Evolutionary conservation across 176 grass and related monocot species (phyloP).

Genomic region (Panicum miliaceum): DNA sequence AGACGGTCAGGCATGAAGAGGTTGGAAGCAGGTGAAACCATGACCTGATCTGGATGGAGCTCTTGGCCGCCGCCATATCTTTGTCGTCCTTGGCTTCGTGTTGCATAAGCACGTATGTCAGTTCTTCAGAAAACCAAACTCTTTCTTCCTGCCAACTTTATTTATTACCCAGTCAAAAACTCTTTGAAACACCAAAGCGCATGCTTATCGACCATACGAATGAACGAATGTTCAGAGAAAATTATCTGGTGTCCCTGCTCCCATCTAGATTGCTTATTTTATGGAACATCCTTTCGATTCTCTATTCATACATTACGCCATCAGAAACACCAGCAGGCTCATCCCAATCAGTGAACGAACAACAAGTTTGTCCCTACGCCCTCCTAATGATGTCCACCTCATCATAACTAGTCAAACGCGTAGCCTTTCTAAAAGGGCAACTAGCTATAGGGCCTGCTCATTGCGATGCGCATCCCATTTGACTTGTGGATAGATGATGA

Average conservation of each 20-base stretch:
- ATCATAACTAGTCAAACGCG: constrained; percentile 44
- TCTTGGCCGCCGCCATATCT: background rate
- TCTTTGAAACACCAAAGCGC: background rate
- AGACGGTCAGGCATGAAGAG: background rate
- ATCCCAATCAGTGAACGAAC: constrained; percentile 21
- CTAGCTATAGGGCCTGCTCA: constrained; percentile 29
- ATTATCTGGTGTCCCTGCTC: constrained; percentile 21
- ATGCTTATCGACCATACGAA: background rate
- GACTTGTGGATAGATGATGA: constrained; percentile 25
- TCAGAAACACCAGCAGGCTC: background rate
- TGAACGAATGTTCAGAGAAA: constrained; percentile 34
- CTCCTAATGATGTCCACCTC: constrained; percentile 45
- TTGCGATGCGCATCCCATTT: constrained; percentile 46
- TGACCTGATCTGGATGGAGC: constrained; percentile 1
- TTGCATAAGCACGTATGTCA: constrained; percentile 32
- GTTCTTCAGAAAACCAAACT: background rate
- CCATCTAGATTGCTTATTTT: constrained; percentile 43
- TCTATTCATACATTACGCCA: constrained; percentile 45
- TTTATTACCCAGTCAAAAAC: background rate
- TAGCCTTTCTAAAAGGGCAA: constrained; percentile 47
- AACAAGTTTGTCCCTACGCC: constrained; percentile 30
- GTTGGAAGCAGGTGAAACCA: constrained; percentile 42
- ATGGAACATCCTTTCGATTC: background rate
- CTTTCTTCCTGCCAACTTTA: background rate
- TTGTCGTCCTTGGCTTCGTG: background rate